Conservation (phyloP, 2,329 filamentous ascomycete genomes). For the Fusarium secorum region DNA sequence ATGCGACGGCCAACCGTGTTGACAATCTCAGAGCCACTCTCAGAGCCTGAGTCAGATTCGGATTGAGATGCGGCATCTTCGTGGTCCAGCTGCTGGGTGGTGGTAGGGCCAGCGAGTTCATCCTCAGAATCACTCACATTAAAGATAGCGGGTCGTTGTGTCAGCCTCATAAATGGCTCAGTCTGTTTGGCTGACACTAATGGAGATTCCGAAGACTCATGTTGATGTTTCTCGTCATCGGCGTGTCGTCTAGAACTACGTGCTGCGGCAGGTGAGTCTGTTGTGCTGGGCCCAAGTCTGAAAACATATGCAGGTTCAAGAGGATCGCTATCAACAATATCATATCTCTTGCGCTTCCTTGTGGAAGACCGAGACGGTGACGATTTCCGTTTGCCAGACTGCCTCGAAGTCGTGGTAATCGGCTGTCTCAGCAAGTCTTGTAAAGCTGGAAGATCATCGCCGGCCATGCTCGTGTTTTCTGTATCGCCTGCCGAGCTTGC, state of each 20-base stretch:
- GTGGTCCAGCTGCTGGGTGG: neutral
- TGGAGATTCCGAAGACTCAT: neutral
- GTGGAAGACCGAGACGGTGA: conserved; percentile 39
- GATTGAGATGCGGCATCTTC: conserved; percentile 37
- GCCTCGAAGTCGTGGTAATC: conserved; percentile 17
- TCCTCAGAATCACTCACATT: conserved; percentile 40
- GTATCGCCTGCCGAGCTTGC: conserved; percentile 48
- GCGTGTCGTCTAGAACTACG: conserved; percentile 31
- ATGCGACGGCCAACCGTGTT: conserved; percentile 56
- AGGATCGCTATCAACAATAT: conserved; percentile 46
- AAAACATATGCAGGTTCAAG: conserved; percentile 39
- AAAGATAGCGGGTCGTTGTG: conserved; percentile 4
- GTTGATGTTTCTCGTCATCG: conserved; percentile 5
- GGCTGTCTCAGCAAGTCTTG: conserved; percentile 45
- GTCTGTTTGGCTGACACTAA: neutral
- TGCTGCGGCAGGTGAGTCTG: conserved; percentile 36
- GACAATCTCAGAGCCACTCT: conserved; percentile 53
- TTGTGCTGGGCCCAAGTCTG: conserved; percentile 10
- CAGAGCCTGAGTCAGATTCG: conserved; percentile 49
- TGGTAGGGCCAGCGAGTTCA: conserved; percentile 19
- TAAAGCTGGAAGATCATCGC: conserved; percentile 50
- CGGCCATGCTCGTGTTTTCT: conserved; percentile 49
- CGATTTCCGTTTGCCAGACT: conserved; percentile 34
- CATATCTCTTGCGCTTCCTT: conserved; percentile 44
- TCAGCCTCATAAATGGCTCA: neutral